Percentiles rank a stretch among this genome's conserved stretches.
phyloP scores from a whole-genome alignment of 2,329 filamentous ascomycete genomes.

The Fusarium compactum region DNA sequence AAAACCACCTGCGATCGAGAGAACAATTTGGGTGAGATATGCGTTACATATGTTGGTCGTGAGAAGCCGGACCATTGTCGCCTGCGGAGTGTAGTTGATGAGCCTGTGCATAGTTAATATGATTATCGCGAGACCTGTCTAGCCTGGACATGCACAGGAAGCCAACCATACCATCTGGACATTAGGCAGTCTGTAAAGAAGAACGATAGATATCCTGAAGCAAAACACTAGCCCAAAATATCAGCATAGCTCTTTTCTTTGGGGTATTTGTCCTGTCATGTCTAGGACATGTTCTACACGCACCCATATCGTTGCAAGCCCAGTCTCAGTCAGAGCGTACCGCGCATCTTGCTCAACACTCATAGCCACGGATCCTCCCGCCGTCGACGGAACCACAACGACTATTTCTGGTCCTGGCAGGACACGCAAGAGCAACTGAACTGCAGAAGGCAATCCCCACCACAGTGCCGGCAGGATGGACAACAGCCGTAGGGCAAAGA shows the following conservation, averaged over 20 bases:
- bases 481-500: conserved; percentile 78
- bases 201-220: conserved; percentile 82
- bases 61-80: conserved; percentile 82
- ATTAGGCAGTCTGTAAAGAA: conserved; percentile 88
- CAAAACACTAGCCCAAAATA: conserved; percentile 69
- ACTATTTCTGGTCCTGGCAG: conserved; percentile 56
- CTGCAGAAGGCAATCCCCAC: conserved; percentile 77
- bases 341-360: conserved; percentile 44
- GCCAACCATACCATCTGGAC: conserved; percentile 75
- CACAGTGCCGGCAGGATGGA: conserved; percentile 77
- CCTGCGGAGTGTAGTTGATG: conserved; percentile 84
- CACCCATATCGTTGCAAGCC: conserved; percentile 81
- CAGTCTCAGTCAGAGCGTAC: conserved; percentile 72
- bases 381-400: conserved; percentile 45
- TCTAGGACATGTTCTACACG: conserved; percentile 46
- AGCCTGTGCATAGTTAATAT: conserved; percentile 66
- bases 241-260: conserved; percentile 13
- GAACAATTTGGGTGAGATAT: conserved; percentile 78
- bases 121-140: conserved; percentile 5
- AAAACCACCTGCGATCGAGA: conserved; percentile 77
- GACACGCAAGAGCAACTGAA: conserved; percentile 75
- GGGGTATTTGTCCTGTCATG: not conserved
- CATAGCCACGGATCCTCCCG: conserved; percentile 35
- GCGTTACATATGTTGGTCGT: conserved; percentile 80
- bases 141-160: not conserved